phyloP scores from a whole-genome alignment of 371 early-diverging fungal species.

The Mucor circinelloides region DNA sequence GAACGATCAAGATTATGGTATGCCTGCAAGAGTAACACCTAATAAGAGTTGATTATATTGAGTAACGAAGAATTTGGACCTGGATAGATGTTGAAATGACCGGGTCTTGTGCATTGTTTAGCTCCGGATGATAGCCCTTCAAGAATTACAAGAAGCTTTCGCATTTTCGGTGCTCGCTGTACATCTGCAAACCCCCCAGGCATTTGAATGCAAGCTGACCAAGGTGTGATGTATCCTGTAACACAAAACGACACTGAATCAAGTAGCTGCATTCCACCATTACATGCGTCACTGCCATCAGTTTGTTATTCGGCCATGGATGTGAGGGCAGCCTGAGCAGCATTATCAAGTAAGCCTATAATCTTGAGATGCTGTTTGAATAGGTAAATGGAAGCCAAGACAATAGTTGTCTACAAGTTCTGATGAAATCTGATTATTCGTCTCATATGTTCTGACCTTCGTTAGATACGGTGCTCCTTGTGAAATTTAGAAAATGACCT shows the following conservation, averaged over 20 bases:
- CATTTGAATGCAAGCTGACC: background rate
- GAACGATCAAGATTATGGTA: background rate
- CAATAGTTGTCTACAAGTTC: background rate
- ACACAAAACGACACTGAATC: background rate
- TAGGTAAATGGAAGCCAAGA: background rate
- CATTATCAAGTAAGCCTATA: background rate
- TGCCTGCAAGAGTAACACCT: background rate
- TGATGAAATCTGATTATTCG: too few species aligned
- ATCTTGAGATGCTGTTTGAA: background rate
- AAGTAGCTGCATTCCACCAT: background rate
- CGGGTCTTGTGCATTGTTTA: background rate
- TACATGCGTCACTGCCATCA: background rate
- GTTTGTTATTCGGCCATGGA: background rate
- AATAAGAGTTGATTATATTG: background rate
- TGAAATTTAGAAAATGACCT: background rate
- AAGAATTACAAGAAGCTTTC: background rate
- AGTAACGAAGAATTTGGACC: background rate
- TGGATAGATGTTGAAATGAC: background rate
- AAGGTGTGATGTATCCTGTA: background rate
- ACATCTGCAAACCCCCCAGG: background rate
- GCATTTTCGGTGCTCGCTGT: background rate
- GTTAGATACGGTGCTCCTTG: background rate
- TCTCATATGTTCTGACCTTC: too few species aligned
- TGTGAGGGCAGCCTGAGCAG: background rate
- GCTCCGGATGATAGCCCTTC: background rate